Conservation (phyloP, 768 basidiomycete genomes). For the Peribolospora kevripleyi region DNA sequence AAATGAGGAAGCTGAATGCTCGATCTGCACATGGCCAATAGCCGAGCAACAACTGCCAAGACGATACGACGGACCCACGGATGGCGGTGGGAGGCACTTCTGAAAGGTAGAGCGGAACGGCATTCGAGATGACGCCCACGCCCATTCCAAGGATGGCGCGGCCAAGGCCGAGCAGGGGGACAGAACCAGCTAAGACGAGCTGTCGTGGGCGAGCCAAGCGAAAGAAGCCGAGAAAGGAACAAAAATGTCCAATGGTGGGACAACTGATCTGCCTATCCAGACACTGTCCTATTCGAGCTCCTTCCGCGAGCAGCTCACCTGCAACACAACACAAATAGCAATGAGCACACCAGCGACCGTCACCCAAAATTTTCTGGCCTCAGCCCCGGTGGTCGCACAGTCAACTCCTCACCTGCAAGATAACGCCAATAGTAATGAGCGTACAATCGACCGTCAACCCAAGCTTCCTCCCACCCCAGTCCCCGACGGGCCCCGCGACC, state of each 20-base stretch:
- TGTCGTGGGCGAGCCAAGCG: not conserved
- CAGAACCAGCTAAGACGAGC: slow-evolving; percentile 8
- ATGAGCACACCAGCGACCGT: too few species aligned
- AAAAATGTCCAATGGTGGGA: too few species aligned
- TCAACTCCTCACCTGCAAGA: slow-evolving; percentile 11
- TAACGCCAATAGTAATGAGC: slow-evolving; percentile 15
- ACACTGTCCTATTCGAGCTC: too few species aligned
- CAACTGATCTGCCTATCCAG: too few species aligned
- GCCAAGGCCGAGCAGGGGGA: slow-evolving; percentile 15
- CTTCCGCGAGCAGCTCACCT: too few species aligned
- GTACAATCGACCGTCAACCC: slow-evolving; percentile 13
- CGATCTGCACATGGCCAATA: slow-evolving; percentile 14
- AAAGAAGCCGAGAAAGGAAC: too few species aligned
- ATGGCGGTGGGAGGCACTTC: slow-evolving; percentile 19
- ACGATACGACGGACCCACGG: slow-evolving; percentile 17
- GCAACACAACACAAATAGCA: too few species aligned
- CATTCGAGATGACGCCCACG: slow-evolving; percentile 14
- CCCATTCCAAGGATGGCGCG: slow-evolving; percentile 18
- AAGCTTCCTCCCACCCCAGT: slow-evolving; percentile 17
- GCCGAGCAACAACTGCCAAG: slow-evolving; percentile 19
- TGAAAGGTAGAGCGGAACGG: slow-evolving; percentile 18
- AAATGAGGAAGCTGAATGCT: not conserved
- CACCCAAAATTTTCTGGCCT: too few species aligned
- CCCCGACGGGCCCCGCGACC: slow-evolving; percentile 17
- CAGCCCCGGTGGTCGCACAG: too few species aligned